phyloP scores from a whole-genome alignment of 2,329 filamentous ascomycete species.

The Setomelanomma holmii region DNA sequence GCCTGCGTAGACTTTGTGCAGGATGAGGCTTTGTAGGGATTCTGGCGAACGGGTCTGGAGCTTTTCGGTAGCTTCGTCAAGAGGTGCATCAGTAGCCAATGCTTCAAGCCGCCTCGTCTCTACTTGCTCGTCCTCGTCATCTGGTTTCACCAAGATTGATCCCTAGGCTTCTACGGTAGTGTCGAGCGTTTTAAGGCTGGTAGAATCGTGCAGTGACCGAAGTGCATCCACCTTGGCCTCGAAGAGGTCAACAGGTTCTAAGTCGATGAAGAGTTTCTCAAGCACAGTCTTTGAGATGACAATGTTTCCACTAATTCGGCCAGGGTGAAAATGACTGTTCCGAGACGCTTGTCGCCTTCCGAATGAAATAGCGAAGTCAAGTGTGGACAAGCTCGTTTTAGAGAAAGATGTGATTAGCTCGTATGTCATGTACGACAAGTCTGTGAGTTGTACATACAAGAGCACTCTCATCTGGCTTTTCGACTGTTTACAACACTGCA shows the following conservation, averaged over 20 bases:
- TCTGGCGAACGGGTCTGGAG: background rate
- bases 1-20: too few relatives aligned
- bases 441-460: background rate
- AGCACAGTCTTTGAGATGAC: background rate
- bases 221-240: background rate
- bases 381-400: background rate
- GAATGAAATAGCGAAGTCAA: background rate
- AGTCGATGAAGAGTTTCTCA: background rate
- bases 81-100: background rate
- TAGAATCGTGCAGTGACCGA: background rate
- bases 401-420: background rate
- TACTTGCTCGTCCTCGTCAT: background rate
- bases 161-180: background rate
- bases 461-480: background rate
- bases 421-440: background rate
- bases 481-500: background rate
- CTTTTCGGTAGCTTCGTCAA: background rate
- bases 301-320: background rate
- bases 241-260: background rate
- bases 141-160: background rate
- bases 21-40: too few relatives aligned
- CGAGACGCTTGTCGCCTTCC: background rate
- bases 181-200: background rate
- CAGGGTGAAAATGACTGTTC: background rate
- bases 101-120: background rate